A percentile compares a stretch with the other conserved stretches of the same genome.
phyloP scores from a whole-genome alignment of 495 filamentous ascomycete species.

The Aspergillus wentii region DNA sequence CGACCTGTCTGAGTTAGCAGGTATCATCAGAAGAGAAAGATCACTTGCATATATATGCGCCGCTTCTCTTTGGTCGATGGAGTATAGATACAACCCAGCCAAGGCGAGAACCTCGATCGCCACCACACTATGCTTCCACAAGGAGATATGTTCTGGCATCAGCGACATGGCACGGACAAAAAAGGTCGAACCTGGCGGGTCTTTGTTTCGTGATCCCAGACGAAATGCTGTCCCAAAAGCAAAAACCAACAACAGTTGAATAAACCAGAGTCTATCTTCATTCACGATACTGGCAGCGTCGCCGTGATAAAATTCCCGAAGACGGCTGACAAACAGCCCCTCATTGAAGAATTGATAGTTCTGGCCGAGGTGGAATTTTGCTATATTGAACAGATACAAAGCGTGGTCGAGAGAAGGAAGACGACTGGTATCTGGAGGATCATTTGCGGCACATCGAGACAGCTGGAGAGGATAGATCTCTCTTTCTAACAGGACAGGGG shows the following conservation, averaged over 20 bases:
- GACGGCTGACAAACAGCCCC: constrained; percentile 17
- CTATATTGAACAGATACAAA: constrained; percentile 28
- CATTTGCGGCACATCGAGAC: constrained; percentile 11
- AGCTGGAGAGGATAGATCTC: constrained; percentile 29
- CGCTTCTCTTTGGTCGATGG: constrained; percentile 25
- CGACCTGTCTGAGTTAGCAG: constrained; percentile 18
- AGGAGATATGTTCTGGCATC: constrained; percentile 25
- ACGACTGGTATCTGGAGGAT: constrained; percentile 19
- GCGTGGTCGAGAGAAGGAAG: constrained; percentile 32
- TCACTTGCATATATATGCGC: constrained; percentile 28
- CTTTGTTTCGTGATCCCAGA: constrained; percentile 13
- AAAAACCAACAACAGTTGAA: constrained; percentile 33
- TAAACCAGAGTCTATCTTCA: constrained; percentile 27
- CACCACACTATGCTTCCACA: constrained; percentile 23
- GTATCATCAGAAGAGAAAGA: neutral
- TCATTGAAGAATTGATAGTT: constrained; percentile 33
- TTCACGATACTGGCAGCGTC: constrained; percentile 11
- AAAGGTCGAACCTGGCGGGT: constrained; percentile 26
- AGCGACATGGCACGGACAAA: constrained; percentile 35
- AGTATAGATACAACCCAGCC: constrained; percentile 29
- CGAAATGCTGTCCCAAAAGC: constrained; percentile 36
- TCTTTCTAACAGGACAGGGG: constrained; percentile 16
- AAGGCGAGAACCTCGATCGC: constrained; percentile 31
- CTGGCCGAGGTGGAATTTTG: constrained; percentile 31
- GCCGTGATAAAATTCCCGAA: constrained; percentile 25